Evolutionary conservation across 1,284 basidiomycete species (phyloP).

Genomic region (Taiwanofungus camphoratus): DNA sequence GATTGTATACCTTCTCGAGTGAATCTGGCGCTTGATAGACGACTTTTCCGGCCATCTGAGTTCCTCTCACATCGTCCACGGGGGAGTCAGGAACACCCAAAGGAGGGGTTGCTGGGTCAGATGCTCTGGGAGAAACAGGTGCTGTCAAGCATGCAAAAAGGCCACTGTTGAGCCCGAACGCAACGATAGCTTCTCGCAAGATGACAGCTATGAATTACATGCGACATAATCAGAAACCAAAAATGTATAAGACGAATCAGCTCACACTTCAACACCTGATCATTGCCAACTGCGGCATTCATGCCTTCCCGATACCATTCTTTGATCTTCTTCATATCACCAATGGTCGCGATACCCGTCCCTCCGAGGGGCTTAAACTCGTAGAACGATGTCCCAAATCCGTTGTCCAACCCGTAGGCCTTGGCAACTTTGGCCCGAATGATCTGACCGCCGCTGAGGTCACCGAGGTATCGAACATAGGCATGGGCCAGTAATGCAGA

Average conservation of each 20-base stretch:
- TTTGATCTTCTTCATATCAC: conserved; percentile 73
- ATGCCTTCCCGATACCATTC: conserved; percentile 73
- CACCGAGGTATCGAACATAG: conserved; percentile 84
- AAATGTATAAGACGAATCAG: not conserved
- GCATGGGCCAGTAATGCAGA: conserved; percentile 68
- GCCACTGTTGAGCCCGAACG: conserved; percentile 64
- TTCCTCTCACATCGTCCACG: conserved; percentile 15
- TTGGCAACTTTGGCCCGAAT: conserved; percentile 61
- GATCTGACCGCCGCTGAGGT: conserved; percentile 78
- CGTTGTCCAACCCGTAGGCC: conserved; percentile 58
- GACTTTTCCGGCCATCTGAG: conserved; percentile 11
- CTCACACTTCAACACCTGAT: conserved; percentile 52
- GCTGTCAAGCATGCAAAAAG: conserved; percentile 51
- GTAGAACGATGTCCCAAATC: conserved; percentile 64
- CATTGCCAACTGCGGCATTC: conserved; percentile 57
- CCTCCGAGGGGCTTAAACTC: conserved; percentile 56
- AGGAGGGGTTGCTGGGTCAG: conserved; percentile 10
- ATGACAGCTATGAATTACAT: conserved; percentile 28
- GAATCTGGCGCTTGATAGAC: conserved; percentile 15
- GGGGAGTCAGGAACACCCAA: conserved; percentile 26
- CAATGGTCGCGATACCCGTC: conserved; percentile 36
- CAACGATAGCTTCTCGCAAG: conserved; percentile 60
- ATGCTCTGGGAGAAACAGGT: conserved; percentile 12
- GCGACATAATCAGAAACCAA: conserved; percentile 1
- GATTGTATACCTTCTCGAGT: conserved; percentile 22